Conservation (phyloP, 441 rosid species). For the Capsella rubella region DNA sequence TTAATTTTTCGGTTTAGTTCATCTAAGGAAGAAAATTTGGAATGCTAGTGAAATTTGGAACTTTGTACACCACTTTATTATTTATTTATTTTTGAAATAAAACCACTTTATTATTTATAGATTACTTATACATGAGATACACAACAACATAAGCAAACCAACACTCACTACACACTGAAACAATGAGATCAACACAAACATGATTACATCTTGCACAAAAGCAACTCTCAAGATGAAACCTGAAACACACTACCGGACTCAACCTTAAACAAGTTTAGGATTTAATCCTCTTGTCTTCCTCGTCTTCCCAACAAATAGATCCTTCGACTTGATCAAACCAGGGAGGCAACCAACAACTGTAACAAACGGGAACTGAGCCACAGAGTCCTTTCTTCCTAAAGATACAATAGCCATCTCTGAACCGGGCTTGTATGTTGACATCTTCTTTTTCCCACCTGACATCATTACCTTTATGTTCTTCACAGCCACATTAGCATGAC, state of each 20-base stretch:
- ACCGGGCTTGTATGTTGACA: slow-evolving; percentile 63
- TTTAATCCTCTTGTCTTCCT: slow-evolving; percentile 72
- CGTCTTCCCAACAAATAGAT: slow-evolving; percentile 81
- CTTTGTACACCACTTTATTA: too few species aligned
- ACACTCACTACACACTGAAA: slow-evolving; percentile 29
- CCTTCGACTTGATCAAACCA: slow-evolving; percentile 79
- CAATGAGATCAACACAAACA: slow-evolving; percentile 27
- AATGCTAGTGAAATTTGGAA: background rate
- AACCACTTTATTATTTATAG: too few species aligned
- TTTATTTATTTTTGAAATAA: too few species aligned
- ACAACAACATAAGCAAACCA: slow-evolving; percentile 28
- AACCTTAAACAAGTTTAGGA: slow-evolving; percentile 33
- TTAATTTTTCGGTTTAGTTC: background rate
- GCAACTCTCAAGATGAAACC: slow-evolving; percentile 21
- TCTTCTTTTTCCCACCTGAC: slow-evolving; percentile 59
- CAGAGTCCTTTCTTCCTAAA: slow-evolving; percentile 77
- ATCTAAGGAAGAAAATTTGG: background rate
- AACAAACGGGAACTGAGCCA: slow-evolving; percentile 83
- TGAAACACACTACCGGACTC: slow-evolving; percentile 13
- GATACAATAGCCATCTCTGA: slow-evolving; percentile 70
- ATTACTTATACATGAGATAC: background rate
- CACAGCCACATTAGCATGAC: slow-evolving; percentile 67
- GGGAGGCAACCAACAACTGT: slow-evolving; percentile 74
- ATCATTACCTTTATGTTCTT: slow-evolving; percentile 74
- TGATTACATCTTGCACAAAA: slow-evolving; percentile 14